Conservation (phyloP, 2,329 filamentous ascomycete species). For the Fusarium aywerte region DNA sequence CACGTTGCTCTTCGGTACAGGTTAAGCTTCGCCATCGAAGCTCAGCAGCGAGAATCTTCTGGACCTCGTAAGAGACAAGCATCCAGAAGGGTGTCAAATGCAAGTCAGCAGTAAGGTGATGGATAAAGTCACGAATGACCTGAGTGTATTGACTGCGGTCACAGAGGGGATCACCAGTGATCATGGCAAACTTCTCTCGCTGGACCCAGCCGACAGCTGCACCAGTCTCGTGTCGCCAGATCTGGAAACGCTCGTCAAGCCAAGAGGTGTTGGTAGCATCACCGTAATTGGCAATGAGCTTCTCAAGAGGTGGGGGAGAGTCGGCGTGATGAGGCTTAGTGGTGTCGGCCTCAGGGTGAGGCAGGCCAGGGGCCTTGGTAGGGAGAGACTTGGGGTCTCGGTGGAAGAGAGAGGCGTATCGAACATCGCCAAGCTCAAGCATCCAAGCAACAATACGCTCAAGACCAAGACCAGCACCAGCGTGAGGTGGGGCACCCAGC, state of each 20-base stretch:
- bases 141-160: conserved; percentile 79
- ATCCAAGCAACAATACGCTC: conserved; percentile 90
- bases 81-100: conserved; percentile 87
- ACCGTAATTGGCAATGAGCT: conserved; percentile 94
- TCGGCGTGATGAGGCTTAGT: conserved; percentile 58
- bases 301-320: conserved; percentile 78
- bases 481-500: conserved; percentile 88
- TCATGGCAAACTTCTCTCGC: conserved; percentile 80
- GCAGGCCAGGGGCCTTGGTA: conserved; percentile 71
- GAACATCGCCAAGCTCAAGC: conserved; percentile 87
- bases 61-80: conserved; percentile 80
- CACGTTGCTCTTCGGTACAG: conserved; percentile 88
- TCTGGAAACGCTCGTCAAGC: conserved; percentile 87
- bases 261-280: conserved; percentile 95
- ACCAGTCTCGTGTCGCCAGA: conserved; percentile 88
- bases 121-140: conserved; percentile 78
- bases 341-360: conserved; percentile 89
- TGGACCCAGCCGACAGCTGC: conserved; percentile 87
- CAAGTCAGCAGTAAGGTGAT: conserved; percentile 75
- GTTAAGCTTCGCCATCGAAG: conserved; percentile 90
- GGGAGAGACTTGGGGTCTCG: conserved; percentile 90
- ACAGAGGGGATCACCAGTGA: conserved; percentile 88
- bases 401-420: conserved; percentile 86
- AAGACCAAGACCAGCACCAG: conserved; percentile 88
- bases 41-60: conserved; percentile 81